Evolutionary conservation across 768 basidiomycete species (phyloP).

Genomic region (Multifurca ochricompacta): DNA sequence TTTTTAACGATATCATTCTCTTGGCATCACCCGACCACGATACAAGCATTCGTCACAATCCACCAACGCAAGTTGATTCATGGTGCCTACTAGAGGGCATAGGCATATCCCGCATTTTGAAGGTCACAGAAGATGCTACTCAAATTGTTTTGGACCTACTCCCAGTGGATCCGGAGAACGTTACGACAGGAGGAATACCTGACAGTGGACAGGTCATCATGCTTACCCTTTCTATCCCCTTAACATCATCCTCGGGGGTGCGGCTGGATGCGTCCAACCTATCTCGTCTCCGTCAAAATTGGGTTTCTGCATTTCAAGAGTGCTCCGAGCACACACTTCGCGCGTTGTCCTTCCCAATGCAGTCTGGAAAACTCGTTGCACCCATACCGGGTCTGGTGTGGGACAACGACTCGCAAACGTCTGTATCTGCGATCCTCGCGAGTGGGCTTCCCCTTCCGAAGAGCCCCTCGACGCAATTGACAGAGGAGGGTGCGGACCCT

Average conservation of each 20-base stretch:
- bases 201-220: constrained; percentile 29
- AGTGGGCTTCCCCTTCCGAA: constrained; percentile 55
- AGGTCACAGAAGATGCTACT: constrained; percentile 33
- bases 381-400: constrained; percentile 26
- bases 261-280: constrained; percentile 27
- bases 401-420: constrained; percentile 28
- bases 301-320: constrained; percentile 47
- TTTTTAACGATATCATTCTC: constrained; percentile 68
- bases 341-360: constrained; percentile 35
- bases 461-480: constrained; percentile 60
- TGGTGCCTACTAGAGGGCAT: constrained; percentile 39
- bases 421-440: constrained; percentile 34
- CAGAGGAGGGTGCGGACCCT: constrained; percentile 25
- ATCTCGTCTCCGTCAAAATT: constrained; percentile 29
- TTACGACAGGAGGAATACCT: constrained; percentile 32
- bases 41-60: constrained; percentile 18
- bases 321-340: constrained; percentile 44
- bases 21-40: constrained; percentile 35
- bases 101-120: constrained; percentile 45
- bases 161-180: constrained; percentile 35
- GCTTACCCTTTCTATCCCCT: constrained; percentile 30
- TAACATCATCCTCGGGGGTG: constrained; percentile 25
- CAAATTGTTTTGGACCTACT: constrained; percentile 42
- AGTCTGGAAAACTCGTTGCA: constrained; percentile 26
- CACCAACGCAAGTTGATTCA: constrained; percentile 24